phyloP scores from a whole-genome alignment of 345 rosid genomes.

The Dovyalis caffra region DNA sequence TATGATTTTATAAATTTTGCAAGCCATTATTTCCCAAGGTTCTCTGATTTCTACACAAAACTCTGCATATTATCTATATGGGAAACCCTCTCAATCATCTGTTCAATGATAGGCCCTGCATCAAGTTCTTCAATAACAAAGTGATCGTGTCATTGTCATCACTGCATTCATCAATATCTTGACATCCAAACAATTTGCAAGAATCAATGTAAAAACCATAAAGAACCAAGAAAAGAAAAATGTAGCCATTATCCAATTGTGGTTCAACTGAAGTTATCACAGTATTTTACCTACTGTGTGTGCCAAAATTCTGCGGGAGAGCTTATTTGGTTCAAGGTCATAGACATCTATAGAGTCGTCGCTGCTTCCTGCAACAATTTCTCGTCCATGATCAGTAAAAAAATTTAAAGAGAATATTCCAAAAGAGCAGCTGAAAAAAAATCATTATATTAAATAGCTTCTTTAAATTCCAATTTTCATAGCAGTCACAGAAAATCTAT shows the following conservation, averaged over 20 bases:
- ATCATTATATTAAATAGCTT: too few relatives aligned
- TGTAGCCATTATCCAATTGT: neutral
- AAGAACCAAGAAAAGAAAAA: neutral
- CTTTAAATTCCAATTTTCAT: too few relatives aligned
- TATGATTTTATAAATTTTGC: constrained; percentile 70
- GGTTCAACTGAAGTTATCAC: neutral
- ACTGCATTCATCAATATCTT: too few relatives aligned
- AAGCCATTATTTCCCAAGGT: constrained; percentile 89
- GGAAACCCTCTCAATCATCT: constrained; percentile 95
- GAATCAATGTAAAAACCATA: neutral
- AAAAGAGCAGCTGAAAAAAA: constrained; percentile 59
- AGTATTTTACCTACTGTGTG: constrained; percentile 47
- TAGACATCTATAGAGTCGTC: constrained; percentile 78
- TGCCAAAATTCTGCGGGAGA: constrained; percentile 65
- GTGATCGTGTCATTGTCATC: too few relatives aligned
- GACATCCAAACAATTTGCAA: neutral
- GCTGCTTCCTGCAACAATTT: constrained; percentile 86
- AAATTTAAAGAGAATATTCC: constrained; percentile 91
- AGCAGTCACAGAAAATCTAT: too few relatives aligned
- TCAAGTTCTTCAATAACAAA: constrained; percentile 96
- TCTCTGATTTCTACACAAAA: constrained; percentile 86
- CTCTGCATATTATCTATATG: constrained; percentile 80
- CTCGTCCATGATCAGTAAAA: constrained; percentile 85
- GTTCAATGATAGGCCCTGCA: constrained; percentile 93
- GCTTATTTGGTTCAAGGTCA: constrained; percentile 75